phyloP scores from a whole-genome alignment of 2,329 filamentous ascomycete genomes.

The Gnomoniopsis smithogilvyi region DNA sequence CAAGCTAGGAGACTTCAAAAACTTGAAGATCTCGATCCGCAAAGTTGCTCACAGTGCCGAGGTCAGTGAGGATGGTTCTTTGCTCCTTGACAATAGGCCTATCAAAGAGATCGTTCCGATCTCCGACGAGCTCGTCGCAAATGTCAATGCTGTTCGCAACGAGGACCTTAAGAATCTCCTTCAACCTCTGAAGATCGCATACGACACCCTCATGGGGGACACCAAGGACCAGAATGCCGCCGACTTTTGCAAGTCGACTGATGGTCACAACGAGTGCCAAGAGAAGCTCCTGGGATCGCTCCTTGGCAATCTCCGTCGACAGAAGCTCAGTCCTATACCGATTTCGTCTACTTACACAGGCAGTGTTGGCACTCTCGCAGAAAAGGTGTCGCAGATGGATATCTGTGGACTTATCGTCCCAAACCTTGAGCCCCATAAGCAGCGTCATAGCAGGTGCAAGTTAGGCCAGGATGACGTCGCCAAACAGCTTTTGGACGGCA shows the following conservation, averaged over 20 bases:
- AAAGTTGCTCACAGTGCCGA: constrained; percentile 10
- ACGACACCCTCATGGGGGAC: constrained; percentile 7
- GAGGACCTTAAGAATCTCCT: constrained; percentile 4
- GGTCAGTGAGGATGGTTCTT: background rate
- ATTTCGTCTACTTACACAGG: constrained; percentile 2
- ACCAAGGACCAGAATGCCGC: background rate
- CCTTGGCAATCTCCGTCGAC: constrained; percentile 10
- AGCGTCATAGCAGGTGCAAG: constrained; percentile 13
- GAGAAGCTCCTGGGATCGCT: constrained; percentile 17
- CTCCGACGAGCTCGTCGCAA: background rate
- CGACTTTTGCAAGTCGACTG: constrained; percentile 13
- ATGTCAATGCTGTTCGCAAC: constrained; percentile 1
- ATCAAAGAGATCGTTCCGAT: constrained; percentile 2
- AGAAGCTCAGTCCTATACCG: constrained; percentile 14
- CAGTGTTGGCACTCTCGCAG: constrained; percentile 2
- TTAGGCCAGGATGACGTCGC: constrained; percentile 10
- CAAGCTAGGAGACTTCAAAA: constrained; percentile 16
- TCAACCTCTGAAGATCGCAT: background rate
- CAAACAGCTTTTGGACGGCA: background rate
- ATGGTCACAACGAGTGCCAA: constrained; percentile 13
- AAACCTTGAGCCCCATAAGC: constrained; percentile 8
- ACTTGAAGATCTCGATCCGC: constrained; percentile 5
- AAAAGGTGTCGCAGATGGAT: constrained; percentile 7
- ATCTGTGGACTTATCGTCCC: constrained; percentile 13
- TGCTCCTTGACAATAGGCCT: background rate